phyloP scores from a whole-genome alignment of 2,329 filamentous ascomycete genomes.

The Aspergillus jensenii region DNA sequence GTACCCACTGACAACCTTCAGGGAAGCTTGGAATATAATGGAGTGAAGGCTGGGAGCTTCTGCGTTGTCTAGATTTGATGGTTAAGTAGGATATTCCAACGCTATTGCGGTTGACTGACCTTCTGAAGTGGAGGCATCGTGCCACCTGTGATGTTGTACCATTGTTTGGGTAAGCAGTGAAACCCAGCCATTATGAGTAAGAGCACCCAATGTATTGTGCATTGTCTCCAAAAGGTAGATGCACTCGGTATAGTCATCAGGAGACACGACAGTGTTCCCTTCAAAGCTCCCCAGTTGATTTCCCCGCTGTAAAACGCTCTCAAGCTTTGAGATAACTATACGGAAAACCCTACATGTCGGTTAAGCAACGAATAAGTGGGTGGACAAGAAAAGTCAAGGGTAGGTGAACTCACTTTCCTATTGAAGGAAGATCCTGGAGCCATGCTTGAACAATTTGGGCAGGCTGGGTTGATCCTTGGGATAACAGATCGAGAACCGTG shows the following conservation, averaged over 20 bases:
- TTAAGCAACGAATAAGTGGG: neutral
- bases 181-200: conserved; percentile 68
- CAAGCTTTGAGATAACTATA: conserved; percentile 36
- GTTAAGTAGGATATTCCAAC: neutral
- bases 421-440: conserved; percentile 61
- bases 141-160: conserved; percentile 48
- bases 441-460: conserved; percentile 77
- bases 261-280: conserved; percentile 48
- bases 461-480: conserved; percentile 69
- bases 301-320: conserved; percentile 30
- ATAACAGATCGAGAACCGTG: conserved; percentile 74
- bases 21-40: conserved; percentile 31
- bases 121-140: conserved; percentile 50
- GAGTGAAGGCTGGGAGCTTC: conserved; percentile 34
- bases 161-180: conserved; percentile 65
- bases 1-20: conserved; percentile 30
- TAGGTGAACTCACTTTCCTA: conserved; percentile 47
- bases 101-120: conserved; percentile 30
- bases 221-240: conserved; percentile 76
- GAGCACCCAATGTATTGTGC: conserved; percentile 68
- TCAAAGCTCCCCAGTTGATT: conserved; percentile 16
- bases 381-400: neutral
- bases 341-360: conserved; percentile 33
- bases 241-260: conserved; percentile 71
- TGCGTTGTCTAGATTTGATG: conserved; percentile 19